These are phyloP conservation scores for Aspergillus brasiliensis DNA, from an alignment of 2,329 filamentous ascomycete genomes.

Conservation along the genomic window DNA sequence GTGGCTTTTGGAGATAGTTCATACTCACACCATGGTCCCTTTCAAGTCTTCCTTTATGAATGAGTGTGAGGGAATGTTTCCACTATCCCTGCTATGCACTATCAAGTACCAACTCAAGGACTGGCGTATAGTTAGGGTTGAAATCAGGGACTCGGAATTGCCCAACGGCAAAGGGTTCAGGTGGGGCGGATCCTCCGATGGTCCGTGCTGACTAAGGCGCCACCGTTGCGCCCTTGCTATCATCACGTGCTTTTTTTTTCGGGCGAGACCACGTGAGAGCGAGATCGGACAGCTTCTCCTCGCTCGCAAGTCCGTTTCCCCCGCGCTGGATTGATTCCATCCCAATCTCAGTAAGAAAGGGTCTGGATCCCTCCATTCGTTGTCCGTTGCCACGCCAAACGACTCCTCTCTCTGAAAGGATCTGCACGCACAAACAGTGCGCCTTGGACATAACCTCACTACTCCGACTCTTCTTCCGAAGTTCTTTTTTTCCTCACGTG, in stretches of 20 bases:
- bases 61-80: no score
- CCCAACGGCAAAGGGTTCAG: neutral
- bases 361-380: neutral
- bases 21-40: neutral
- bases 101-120: no score
- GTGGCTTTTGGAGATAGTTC: neutral
- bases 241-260: slow-evolving; percentile 13
- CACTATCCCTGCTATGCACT: no score
- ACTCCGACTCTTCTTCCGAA: neutral
- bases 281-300: slow-evolving; percentile 26
- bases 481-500: neutral
- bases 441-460: neutral
- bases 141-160: neutral
- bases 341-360: slow-evolving; percentile 11
- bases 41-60: no score
- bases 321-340: slow-evolving; percentile 16
- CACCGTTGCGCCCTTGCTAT: neutral
- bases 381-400: neutral
- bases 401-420: neutral
- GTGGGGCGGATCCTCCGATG: neutral
- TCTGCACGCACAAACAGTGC: neutral
- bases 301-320: slow-evolving; percentile 1
- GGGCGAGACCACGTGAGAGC: slow-evolving; percentile 19
- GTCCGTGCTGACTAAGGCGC: slow-evolving; percentile 1
- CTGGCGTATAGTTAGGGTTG: neutral